Base-by-base conservation (phyloP, 306 rosid genomes). In the Lathyrus tuberosus region DNA sequence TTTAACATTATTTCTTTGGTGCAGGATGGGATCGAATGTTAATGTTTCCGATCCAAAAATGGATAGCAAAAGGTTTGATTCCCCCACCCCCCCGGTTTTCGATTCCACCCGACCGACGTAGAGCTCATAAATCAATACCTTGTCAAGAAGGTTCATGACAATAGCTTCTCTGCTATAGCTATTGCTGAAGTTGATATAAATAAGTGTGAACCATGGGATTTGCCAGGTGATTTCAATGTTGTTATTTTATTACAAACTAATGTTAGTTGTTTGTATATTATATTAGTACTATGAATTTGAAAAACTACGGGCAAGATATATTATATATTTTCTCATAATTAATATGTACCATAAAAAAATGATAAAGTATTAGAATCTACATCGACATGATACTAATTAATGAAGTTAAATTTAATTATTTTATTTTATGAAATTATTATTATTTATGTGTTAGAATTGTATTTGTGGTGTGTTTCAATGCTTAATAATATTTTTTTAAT, bases 131-230 rank as follows among this genome's bases (percentile, higher is more conserved):
- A 59, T 12, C 78, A 83, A 38, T 92, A 89, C 68, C 87, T 92
- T 1, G 66, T 65, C 1, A 86, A 80, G 8, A 92, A 92, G 81
- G 88, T 86, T 67, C 58, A 71, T n/a, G 70, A 86, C 80, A 51
- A 35, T 13, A 18, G 30, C 26, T 92, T 92, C 86, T 78, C 41
- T 3, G 74, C 91, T 38, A 46, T 10, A 44, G 96, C 95, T 0
- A 82, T 92, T 17, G 87, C 81, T 1, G 98, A 92, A 71, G 91
- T 73, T 18, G 95, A 92, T 78, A 60, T 92, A 57, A 89, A 92
- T 76, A 89, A 86, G 81, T 78, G 83, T 33, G 98, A 92, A 78
- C 98, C 98, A 14, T 89, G 96, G 96, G 95, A 89, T 56, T 87
- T 92, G 80, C 96, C 96, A 17, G 68, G 98, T 89, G 78, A 79